Base-by-base conservation (phyloP, 78 protist species). In the Neovahlkampfia damariscottae region DNA sequence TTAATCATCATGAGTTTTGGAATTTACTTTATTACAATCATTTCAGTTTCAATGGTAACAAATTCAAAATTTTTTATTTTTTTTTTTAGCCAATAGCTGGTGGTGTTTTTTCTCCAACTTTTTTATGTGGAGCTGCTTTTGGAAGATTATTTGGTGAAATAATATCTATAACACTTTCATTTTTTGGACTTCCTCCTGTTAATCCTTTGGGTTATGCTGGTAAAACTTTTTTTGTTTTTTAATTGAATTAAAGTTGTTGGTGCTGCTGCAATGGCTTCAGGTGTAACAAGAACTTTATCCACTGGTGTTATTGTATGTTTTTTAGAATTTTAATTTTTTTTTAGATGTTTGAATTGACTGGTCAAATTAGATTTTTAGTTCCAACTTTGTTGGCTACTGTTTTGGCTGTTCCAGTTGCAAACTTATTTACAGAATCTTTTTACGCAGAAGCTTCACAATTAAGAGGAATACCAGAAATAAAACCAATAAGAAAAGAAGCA, bases 181-280 rank as follows among this genome's bases (percentile, higher is more conserved):
- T 87, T 2, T 78, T 81, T 36, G 86, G 81, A 30, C 8, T 71
- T 4, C 70, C 69, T 41, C 38, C 34, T 4, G 84, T 76, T 30
- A 70, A 78, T 7, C 88, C 93, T 8, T 82, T 87, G 30, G 92
- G 86, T 3, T 89, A 86, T 71, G 90, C 90, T 0, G 93, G n/a
- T n/a, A n/a, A n/a, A n/a, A n/a, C n/a, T n/a, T n/a, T n/a, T n/a
- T n/a, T n/a, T n/a, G n/a, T n/a, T n/a, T n/a, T n/a, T n/a, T n/a
- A n/a, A n/a, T n/a, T n/a, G n/a, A n/a, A n/a, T n/a, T n/a, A n/a
- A n/a, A n/a, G n/a, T 89, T 2, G 90, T 89, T 7, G 93, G 90
- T 5, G 88, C 91, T 4, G 93, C 93, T 4, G 88, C 90, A 0
- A n/a, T 86, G 2, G 84, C 90, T 31, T 84, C 86, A 30, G 93